Percentiles rank a stretch among this genome's conserved stretches.
phyloP scores from a whole-genome alignment of 345 rosid genomes.

The Gossypium australe region DNA sequence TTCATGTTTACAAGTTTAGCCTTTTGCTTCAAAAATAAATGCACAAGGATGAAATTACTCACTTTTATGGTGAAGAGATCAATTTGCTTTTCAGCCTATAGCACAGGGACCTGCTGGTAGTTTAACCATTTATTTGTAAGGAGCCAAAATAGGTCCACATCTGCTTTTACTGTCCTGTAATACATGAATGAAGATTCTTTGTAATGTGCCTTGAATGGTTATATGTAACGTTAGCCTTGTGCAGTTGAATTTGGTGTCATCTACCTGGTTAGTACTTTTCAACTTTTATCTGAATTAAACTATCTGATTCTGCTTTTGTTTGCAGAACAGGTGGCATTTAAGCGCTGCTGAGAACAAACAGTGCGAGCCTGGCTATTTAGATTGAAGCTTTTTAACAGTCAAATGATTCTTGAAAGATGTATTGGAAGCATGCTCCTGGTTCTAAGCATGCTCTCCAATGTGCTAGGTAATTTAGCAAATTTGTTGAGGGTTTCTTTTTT shows the following conservation, averaged over 20 bases:
- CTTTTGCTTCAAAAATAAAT: background rate
- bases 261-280: background rate
- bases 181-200: background rate
- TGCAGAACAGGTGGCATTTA: slow-evolving; percentile 21
- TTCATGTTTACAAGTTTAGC: background rate
- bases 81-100: background rate
- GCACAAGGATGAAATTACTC: background rate
- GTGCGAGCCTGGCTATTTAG: background rate
- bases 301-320: background rate
- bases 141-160: background rate
- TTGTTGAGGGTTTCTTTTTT: background rate
- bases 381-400: slow-evolving; percentile 18
- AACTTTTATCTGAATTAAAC: background rate
- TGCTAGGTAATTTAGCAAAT: slow-evolving; percentile 43
- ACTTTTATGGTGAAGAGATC: background rate
- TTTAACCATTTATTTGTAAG: background rate
- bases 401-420: slow-evolving; percentile 52
- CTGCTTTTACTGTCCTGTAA: background rate
- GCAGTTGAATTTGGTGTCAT: background rate
- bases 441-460: slow-evolving; percentile 29
- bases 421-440: slow-evolving; percentile 38
- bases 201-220: background rate
- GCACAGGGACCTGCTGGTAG: background rate
- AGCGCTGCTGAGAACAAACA: slow-evolving; percentile 15
- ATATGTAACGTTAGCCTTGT: background rate